These are phyloP conservation scores for Chiua virens DNA, from an alignment of 768 basidiomycete species.

Conservation along the genomic window DNA sequence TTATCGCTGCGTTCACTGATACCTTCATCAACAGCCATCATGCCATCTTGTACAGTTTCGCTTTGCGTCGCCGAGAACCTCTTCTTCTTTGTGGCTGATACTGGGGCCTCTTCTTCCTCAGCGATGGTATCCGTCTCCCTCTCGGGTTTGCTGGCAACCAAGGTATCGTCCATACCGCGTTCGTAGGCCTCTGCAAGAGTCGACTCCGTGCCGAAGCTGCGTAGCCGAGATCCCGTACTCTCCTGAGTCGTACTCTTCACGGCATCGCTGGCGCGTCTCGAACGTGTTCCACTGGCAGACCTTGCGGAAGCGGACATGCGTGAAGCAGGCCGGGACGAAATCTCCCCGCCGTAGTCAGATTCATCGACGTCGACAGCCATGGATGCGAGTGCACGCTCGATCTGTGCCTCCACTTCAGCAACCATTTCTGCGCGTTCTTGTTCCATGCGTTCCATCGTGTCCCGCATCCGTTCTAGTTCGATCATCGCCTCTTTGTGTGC, in stretches of 20 bases:
- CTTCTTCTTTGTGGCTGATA: conserved; percentile 58
- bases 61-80: conserved; percentile 73
- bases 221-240: conserved; percentile 41
- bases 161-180: conserved; percentile 40
- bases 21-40: conserved; percentile 84
- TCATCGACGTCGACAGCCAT: conserved; percentile 79
- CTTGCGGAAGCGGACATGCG: conserved; percentile 60
- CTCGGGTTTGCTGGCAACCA: conserved; percentile 36
- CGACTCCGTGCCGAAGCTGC: conserved; percentile 77
- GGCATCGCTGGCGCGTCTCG: conserved; percentile 62
- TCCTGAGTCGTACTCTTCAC: conserved; percentile 38
- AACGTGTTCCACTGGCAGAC: conserved; percentile 45
- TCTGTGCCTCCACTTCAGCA: conserved; percentile 91
- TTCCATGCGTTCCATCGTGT: conserved; percentile 86
- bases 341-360: conserved; percentile 60
- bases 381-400: conserved; percentile 79
- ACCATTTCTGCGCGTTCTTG: conserved; percentile 86
- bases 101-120: conserved; percentile 53
- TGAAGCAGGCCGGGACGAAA: conserved; percentile 65
- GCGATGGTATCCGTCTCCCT: conserved; percentile 53
- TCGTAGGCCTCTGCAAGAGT: conserved; percentile 73
- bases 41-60: conserved; percentile 69
- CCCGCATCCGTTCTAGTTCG: conserved; percentile 84
- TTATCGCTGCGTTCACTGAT: conserved; percentile 83
- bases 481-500: conserved; percentile 77